phyloP scores from a whole-genome alignment of 768 basidiomycete species.

The Suillus hirtellus region DNA sequence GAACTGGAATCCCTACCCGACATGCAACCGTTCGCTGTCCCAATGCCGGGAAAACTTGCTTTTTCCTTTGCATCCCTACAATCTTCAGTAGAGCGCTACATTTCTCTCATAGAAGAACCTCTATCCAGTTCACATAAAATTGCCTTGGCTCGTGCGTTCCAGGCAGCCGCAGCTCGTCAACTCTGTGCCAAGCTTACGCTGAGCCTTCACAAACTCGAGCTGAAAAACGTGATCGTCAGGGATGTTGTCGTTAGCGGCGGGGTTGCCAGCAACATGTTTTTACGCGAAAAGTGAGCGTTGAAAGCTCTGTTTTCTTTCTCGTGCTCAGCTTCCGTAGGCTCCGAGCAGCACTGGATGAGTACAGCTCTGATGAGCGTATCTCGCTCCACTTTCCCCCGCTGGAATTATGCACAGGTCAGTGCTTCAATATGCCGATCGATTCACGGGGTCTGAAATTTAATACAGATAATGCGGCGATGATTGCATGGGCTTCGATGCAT shows the following conservation, averaged over 20 bases:
- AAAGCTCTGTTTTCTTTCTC: not conserved
- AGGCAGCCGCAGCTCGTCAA: slow-evolving; percentile 68
- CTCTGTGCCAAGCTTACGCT: slow-evolving; percentile 68
- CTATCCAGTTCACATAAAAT: slow-evolving; percentile 29
- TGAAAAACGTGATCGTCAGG: slow-evolving; percentile 46
- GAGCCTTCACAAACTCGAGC: slow-evolving; percentile 39
- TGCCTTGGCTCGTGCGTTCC: slow-evolving; percentile 70
- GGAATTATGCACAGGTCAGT: slow-evolving; percentile 70
- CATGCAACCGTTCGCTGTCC: slow-evolving; percentile 44
- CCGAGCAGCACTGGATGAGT: slow-evolving; percentile 26
- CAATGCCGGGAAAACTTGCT: slow-evolving; percentile 52
- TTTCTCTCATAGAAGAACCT: slow-evolving; percentile 40
- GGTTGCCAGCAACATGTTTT: slow-evolving; percentile 81
- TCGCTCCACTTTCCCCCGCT: slow-evolving; percentile 73
- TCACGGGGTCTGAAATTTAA: not conserved
- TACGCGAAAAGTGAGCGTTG: slow-evolving; percentile 59
- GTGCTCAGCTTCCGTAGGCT: slow-evolving; percentile 31
- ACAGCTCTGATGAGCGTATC: slow-evolving; percentile 36
- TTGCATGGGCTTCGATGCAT: slow-evolving; percentile 88
- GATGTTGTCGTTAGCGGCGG: slow-evolving; percentile 88
- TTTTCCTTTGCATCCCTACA: slow-evolving; percentile 86
- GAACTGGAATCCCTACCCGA: slow-evolving; percentile 26
- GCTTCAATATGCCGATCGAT: not conserved
- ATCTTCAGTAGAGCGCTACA: slow-evolving; percentile 62
- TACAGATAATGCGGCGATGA: slow-evolving; percentile 95